Percentiles rank a stretch among this genome's conserved stretches.
Conservation (phyloP, 2,329 filamentous ascomycete species). For the Fusarium pseudocircinatum region DNA sequence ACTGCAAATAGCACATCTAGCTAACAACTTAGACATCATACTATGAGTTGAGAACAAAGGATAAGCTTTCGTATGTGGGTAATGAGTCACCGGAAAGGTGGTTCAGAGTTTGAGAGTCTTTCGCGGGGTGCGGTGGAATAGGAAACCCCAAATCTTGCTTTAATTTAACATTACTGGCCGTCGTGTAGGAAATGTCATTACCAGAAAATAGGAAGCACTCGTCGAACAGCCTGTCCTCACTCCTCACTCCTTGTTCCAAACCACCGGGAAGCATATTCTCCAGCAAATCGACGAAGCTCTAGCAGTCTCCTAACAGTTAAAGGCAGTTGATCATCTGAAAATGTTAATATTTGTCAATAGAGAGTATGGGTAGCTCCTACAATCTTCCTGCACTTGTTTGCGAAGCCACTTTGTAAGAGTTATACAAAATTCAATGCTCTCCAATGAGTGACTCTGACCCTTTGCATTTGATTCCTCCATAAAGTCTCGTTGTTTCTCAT, state of each 20-base stretch:
- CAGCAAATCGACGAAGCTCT: background rate
- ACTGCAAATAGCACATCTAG: too few relatives aligned
- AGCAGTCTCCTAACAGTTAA: accelerated
- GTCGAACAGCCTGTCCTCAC: background rate
- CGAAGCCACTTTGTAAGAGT: background rate
- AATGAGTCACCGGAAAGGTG: too few relatives aligned
- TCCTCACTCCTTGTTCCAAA: background rate
- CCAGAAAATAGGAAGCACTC: background rate
- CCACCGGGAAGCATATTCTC: background rate
- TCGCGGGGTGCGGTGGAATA: too few relatives aligned
- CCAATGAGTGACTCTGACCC: background rate
- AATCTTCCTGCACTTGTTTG: background rate
- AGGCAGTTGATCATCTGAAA: accelerated
- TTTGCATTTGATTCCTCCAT: accelerated
- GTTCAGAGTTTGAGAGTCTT: too few relatives aligned
- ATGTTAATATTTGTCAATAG: background rate
- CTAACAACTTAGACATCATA: too few relatives aligned
- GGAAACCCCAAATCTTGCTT: too few relatives aligned
- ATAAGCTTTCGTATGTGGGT: too few relatives aligned
- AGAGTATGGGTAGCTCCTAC: background rate
- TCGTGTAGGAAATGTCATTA: background rate
- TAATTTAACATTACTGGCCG: too few relatives aligned
- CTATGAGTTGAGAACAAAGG: too few relatives aligned
- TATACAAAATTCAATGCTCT: background rate
- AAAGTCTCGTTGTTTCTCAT: accelerated